Base-by-base conservation (phyloP, 2,329 filamentous ascomycete genomes). In the Colletotrichum tabaci region DNA sequence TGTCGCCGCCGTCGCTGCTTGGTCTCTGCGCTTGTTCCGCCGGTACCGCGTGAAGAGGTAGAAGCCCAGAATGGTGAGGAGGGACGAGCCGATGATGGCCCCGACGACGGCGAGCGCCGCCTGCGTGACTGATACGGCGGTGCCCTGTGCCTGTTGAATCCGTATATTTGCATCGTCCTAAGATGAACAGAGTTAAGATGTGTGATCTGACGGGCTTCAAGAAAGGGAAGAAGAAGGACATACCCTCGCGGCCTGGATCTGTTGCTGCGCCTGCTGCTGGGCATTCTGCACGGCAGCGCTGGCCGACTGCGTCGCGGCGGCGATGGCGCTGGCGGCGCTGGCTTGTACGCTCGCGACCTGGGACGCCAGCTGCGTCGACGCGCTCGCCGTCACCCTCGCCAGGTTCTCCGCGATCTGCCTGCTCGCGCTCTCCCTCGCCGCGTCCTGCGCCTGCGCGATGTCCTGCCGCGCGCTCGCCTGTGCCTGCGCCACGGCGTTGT, bases 101-200 rank as follows among this genome's bases (percentile, higher is more conserved):
- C 80, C 83, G 4, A 84, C 81, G 21, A 86, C 80, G 12, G 82
- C 83, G 6, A 85, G 71, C 0, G 83, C 82, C 0, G 79, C 80
- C 76, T 85, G 82, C 0, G 83, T 84, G 18, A 81, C 81, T 3
- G 82, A 84, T 2, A 84, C 79, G 3, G 82, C 82, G 4, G 81
- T 76, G 21, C 78, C 81, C 62, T 84, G 82, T 0, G 82, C 79
- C 18, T 79, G 76, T 21, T 78, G 74, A 18, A 82, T 76, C 49
- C 80, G 77, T 3, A 66, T 66, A 40, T 75, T 76, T 7, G 80
- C 80, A n/a, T 81, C 76, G 8, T 58, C 44, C 73, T 74, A 4
- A 57, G 53, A 38, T 61, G 40, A 40, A 55, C 8, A 1, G 4
- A 23, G 16, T 15, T 42, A 42, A 21, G 26, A 7, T 35, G 23